Evolutionary conservation across 441 rosid genomes (phyloP).

Genomic region (Croton setiger): DNA sequence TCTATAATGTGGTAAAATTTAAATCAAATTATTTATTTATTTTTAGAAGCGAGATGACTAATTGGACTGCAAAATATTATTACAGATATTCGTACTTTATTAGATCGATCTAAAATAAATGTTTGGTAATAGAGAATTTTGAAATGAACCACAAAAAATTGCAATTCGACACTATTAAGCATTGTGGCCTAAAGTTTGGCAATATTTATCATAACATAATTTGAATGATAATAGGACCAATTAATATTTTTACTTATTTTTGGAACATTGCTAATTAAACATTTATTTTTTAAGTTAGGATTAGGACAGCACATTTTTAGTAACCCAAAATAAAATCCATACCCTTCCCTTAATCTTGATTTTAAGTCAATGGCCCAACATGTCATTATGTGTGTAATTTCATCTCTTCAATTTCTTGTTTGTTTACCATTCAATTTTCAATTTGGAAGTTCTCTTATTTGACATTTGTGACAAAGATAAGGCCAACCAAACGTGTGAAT

Average conservation of each 20-base stretch:
- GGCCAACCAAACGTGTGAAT: no score
- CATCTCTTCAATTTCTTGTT: background rate
- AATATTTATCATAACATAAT: background rate
- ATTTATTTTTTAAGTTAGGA: background rate
- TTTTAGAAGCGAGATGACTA: no score
- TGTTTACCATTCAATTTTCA: no score
- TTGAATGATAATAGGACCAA: background rate
- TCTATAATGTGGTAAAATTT: no score
- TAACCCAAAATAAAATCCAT: background rate
- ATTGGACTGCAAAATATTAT: no score
- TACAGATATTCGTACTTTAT: no score
- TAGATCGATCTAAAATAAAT: background rate
- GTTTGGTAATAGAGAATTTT: background rate
- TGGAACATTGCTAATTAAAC: background rate
- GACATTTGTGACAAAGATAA: no score
- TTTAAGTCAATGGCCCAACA: background rate
- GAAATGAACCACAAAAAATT: background rate
- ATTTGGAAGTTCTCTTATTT: no score
- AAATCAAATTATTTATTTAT: no score
- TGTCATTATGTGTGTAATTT: background rate
- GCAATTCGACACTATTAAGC: background rate
- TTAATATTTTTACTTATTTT: background rate
- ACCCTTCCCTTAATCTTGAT: background rate
- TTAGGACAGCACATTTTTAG: conserved; percentile 2
- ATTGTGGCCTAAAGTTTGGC: conserved; percentile 18